Percentiles rank a stretch among this genome's conserved stretches.
These are phyloP conservation scores for Arachnopeziza araneosa DNA, from an alignment of 2,329 filamentous ascomycete species.

Conservation along the genomic window DNA sequence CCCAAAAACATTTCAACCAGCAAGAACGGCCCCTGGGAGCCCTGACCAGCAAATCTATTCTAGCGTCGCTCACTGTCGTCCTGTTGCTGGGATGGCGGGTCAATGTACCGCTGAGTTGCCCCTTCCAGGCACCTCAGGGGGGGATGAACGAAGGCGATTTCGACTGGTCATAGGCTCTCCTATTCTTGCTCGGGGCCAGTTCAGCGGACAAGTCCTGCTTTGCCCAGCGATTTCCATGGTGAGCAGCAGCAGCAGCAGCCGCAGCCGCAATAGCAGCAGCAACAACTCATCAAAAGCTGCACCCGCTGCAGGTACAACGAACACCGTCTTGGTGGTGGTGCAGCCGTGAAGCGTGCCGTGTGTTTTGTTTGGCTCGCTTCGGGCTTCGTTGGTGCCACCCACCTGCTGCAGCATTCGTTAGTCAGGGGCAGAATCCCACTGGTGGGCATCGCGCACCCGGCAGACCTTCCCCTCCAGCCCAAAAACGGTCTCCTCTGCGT, in stretches of 20 bases:
- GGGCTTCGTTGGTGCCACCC: not conserved
- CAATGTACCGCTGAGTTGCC: too few relatives aligned
- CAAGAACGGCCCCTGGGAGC: too few relatives aligned
- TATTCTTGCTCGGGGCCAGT: too few relatives aligned
- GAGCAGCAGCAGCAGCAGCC: not conserved
- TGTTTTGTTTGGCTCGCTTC: not conserved
- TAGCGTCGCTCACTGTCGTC: too few relatives aligned
- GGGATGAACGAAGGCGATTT: too few relatives aligned
- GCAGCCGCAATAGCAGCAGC: too few relatives aligned
- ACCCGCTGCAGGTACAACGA: not conserved
- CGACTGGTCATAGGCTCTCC: too few relatives aligned
- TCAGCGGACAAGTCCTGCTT: too few relatives aligned
- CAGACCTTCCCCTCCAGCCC: not conserved
- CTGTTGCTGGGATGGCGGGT: too few relatives aligned
- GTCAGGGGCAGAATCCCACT: not conserved
- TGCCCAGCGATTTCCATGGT: not conserved
- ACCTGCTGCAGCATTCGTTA: not conserved
- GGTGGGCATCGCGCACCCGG: not conserved
- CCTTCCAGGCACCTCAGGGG: too few relatives aligned
- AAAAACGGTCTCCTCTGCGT: not conserved
- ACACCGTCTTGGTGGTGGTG: not conserved
- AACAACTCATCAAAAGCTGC: not conserved
- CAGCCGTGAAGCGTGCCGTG: not conserved
- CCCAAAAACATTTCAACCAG: too few relatives aligned
- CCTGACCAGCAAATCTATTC: too few relatives aligned